Percentiles rank a stretch among this genome's conserved stretches.
phyloP scores from a whole-genome alignment of 169 alveolate genomes.

The Plasmodium vinckei region DNA sequence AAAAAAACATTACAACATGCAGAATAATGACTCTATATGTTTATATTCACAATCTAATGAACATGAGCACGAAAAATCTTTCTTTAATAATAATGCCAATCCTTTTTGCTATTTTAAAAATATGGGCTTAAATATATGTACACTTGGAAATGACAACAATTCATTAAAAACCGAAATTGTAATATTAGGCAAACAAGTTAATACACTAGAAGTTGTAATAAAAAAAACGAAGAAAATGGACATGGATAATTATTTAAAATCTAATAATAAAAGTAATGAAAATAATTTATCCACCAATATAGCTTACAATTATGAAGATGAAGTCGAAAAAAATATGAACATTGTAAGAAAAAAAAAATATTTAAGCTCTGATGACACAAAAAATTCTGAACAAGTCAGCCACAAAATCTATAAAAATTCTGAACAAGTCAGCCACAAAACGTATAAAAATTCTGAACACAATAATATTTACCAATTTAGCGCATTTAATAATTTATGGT shows the following conservation, averaged over 20 bases:
- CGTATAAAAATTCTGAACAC: too few species aligned
- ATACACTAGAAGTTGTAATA: not conserved
- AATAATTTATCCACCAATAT: not conserved
- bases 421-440: too few species aligned
- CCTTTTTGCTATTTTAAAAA: conserved; percentile 17
- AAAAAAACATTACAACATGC: conserved; percentile 2
- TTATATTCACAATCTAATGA: not conserved
- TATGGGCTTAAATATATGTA: conserved; percentile 7
- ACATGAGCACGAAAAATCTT: not conserved
- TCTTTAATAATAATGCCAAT: conserved; percentile 12
- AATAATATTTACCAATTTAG: too few species aligned
- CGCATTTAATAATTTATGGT: too few species aligned
- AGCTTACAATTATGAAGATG: not conserved
- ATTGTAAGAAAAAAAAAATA: not conserved
- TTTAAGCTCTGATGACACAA: too few species aligned
- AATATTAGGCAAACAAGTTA: too few species aligned
- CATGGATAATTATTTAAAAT: not conserved
- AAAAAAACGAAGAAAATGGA: not conserved
- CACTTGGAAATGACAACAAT: conserved; percentile 2
- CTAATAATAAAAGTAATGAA: not conserved
- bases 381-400: too few species aligned
- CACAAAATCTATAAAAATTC: too few species aligned
- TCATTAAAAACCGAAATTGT: not conserved
- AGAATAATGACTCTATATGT: not conserved
- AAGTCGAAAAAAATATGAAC: not conserved